These are phyloP conservation scores for Dorcoceras hygrometricum DNA, from an alignment of 257 asterid genomes.

Conservation along the genomic window DNA sequence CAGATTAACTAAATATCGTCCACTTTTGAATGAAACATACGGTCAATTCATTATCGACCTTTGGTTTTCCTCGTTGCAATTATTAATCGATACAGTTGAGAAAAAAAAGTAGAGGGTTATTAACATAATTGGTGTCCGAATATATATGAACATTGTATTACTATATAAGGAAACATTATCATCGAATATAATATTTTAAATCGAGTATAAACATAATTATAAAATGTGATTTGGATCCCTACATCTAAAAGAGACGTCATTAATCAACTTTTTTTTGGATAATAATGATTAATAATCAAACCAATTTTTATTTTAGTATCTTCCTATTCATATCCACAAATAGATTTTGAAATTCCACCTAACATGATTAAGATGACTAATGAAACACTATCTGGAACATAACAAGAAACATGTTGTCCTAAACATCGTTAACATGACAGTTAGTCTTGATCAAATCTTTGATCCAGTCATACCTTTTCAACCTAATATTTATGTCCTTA, in stretches of 20 bases:
- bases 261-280: background rate
- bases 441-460: slow-evolving; percentile 30
- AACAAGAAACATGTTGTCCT: slow-evolving; percentile 6
- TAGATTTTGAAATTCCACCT: background rate
- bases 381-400: slow-evolving; percentile 7
- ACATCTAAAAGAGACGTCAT: no score
- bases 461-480: slow-evolving; percentile 8
- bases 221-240: no score
- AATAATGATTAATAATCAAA: background rate
- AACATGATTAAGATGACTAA: slow-evolving; percentile 19
- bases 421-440: slow-evolving; percentile 22
- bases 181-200: no score
- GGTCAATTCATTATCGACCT: background rate
- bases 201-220: no score
- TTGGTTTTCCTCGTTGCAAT: background rate
- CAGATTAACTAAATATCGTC: no score
- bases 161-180: background rate
- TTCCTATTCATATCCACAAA: background rate
- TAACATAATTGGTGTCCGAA: background rate
- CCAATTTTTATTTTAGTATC: background rate
- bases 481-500: slow-evolving; percentile 10
- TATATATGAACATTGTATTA: no score
- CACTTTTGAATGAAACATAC: no score
- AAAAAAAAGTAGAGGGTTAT: background rate
- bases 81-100: no score